phyloP scores from a whole-genome alignment of 306 rosid genomes.

The Oxytropis ochrocephala region DNA sequence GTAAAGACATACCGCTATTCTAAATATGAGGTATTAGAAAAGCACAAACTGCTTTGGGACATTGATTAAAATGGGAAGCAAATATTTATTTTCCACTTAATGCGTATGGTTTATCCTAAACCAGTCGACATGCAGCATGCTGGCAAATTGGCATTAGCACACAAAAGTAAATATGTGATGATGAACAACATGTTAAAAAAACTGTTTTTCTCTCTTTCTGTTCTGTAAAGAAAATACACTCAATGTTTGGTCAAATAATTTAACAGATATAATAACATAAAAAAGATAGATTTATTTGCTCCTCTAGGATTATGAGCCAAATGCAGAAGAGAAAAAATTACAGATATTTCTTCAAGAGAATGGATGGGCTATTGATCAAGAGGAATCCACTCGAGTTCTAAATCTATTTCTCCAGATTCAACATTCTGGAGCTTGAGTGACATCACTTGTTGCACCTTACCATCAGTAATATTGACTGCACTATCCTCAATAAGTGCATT shows the following conservation, averaged over 20 bases:
- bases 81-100: background rate
- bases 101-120: background rate
- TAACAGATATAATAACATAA: slow-evolving; percentile 15
- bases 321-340: slow-evolving; percentile 13
- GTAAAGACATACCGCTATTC: too few relatives aligned
- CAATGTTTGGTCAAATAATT: slow-evolving; percentile 19
- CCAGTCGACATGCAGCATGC: background rate
- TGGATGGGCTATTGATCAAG: slow-evolving; percentile 55
- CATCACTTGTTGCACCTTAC: slow-evolving; percentile 66
- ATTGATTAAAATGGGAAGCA: background rate
- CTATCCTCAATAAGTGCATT: slow-evolving; percentile 78
- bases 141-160: background rate
- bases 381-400: slow-evolving; percentile 94
- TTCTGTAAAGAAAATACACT: background rate
- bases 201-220: background rate
- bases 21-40: background rate
- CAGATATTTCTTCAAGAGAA: slow-evolving; percentile 26
- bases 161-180: background rate
- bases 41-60: background rate
- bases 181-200: background rate
- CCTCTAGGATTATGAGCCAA: slow-evolving; percentile 13
- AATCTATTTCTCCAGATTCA: slow-evolving; percentile 74
- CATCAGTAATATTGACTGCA: slow-evolving; percentile 65
- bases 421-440: slow-evolving; percentile 85
- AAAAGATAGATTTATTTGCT: slow-evolving; percentile 12